These are phyloP conservation scores for Backusella sp. DNA, from an alignment of 192 early-diverging fungal genomes.

Conservation along the genomic window DNA sequence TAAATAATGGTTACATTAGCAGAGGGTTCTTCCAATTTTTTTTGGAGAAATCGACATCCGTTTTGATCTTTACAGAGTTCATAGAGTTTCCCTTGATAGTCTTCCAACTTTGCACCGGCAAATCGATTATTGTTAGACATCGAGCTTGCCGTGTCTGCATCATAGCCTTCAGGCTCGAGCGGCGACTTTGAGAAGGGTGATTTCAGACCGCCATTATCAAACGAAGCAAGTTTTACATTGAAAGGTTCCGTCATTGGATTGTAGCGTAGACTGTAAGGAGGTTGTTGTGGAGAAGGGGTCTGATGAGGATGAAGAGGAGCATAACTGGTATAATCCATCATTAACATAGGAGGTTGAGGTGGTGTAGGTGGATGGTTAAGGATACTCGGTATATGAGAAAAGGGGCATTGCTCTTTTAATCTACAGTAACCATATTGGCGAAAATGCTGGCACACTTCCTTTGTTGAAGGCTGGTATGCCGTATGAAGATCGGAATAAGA, in stretches of 20 bases:
- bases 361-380: slow-evolving; percentile 15
- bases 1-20: slow-evolving; percentile 70
- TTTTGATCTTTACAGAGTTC: slow-evolving; percentile 86
- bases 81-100: slow-evolving; percentile 71
- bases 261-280: slow-evolving; percentile 17
- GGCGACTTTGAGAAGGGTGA: not conserved
- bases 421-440: slow-evolving; percentile 44
- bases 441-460: slow-evolving; percentile 38
- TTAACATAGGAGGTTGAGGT: not conserved
- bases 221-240: slow-evolving; percentile 12
- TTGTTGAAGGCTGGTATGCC: slow-evolving; percentile 21
- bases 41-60: slow-evolving; percentile 86
- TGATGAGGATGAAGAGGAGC: slow-evolving; percentile 4
- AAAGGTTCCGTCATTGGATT: slow-evolving; percentile 13
- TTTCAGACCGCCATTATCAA: slow-evolving; percentile 22
- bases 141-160: not conserved
- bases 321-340: slow-evolving; percentile 14
- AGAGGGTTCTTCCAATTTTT: slow-evolving; percentile 78
- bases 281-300: not conserved
- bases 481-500: slow-evolving; percentile 45
- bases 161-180: slow-evolving; percentile 21
- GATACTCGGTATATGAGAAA: slow-evolving; percentile 37
- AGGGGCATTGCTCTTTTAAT: slow-evolving; percentile 55
- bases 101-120: slow-evolving; percentile 61
- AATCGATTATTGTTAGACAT: slow-evolving; percentile 58